Percentiles rank a stretch among this genome's conserved stretches.
Conservation (phyloP, 202 grass and related monocot genomes). For the Zoysia matrella region DNA sequence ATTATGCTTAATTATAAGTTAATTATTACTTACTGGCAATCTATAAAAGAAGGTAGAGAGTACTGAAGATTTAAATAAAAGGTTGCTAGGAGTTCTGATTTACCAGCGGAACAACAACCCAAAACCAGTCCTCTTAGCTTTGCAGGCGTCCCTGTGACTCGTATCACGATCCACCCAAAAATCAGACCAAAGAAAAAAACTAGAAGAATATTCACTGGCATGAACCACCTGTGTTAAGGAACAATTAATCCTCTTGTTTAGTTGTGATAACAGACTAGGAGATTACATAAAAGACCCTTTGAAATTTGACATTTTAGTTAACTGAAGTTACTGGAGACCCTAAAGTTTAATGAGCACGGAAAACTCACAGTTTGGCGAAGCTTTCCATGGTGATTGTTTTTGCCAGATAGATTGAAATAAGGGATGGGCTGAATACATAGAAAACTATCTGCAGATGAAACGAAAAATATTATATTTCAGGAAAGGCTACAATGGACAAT, state of each 20-base stretch:
- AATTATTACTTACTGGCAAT: background rate
- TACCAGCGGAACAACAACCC: constrained; percentile 93
- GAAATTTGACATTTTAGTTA: background rate
- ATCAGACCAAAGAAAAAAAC: constrained; percentile 65
- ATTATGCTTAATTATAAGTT: background rate
- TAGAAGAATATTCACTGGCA: constrained; percentile 87
- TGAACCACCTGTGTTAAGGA: constrained; percentile 81
- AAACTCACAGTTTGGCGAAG: constrained; percentile 74
- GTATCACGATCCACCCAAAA: constrained; percentile 73
- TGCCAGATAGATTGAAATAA: constrained; percentile 63
- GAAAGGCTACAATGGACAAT: background rate
- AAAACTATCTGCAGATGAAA: constrained; percentile 70
- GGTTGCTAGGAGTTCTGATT: background rate
- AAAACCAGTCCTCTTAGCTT: constrained; percentile 79
- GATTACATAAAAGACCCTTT: background rate
- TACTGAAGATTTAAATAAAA: background rate
- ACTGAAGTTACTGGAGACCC: background rate
- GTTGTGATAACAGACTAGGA: background rate
- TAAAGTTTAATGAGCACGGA: background rate
- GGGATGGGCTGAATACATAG: constrained; percentile 84
- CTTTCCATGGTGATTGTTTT: constrained; percentile 84
- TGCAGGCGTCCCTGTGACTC: constrained; percentile 63
- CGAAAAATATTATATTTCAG: background rate
- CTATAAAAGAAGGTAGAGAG: background rate
- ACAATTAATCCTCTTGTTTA: constrained; percentile 15